These are phyloP conservation scores for Mucor lusitanicus DNA, from an alignment of 371 early-diverging fungal species.

Conservation along the genomic window DNA sequence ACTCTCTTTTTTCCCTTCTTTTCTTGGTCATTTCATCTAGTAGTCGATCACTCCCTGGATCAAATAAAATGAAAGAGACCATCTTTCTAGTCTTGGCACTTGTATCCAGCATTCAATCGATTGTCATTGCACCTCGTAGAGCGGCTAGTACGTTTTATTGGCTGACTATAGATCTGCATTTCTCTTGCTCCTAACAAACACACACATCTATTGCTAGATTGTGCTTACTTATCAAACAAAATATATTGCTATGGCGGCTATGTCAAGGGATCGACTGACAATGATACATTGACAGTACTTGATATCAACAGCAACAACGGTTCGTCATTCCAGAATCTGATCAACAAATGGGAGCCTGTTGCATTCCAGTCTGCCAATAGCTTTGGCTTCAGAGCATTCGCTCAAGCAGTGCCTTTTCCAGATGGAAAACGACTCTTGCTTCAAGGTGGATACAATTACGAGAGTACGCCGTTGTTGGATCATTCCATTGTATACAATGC, in stretches of 20 bases:
- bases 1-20: no score
- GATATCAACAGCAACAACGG: conserved; percentile 3
- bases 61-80: no score
- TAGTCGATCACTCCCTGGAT: no score
- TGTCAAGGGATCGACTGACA: background rate
- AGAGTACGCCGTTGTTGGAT: background rate
- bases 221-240: background rate
- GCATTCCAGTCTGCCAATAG: background rate
- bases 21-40: no score
- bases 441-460: conserved; percentile 6
- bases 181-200: no score
- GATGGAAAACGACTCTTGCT: conserved; percentile 2
- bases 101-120: background rate
- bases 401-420: conserved; percentile 1
- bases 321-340: background rate
- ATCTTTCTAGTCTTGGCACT: background rate
- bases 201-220: background rate
- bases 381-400: background rate
- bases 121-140: background rate
- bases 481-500: conserved; percentile 6
- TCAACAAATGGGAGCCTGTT: background rate
- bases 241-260: conserved; percentile 7
- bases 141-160: background rate
- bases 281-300: background rate
- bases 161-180: background rate